Evolutionary conservation across 805 yeast genomes (phyloP).

Genomic region (Candida krabiensis): DNA sequence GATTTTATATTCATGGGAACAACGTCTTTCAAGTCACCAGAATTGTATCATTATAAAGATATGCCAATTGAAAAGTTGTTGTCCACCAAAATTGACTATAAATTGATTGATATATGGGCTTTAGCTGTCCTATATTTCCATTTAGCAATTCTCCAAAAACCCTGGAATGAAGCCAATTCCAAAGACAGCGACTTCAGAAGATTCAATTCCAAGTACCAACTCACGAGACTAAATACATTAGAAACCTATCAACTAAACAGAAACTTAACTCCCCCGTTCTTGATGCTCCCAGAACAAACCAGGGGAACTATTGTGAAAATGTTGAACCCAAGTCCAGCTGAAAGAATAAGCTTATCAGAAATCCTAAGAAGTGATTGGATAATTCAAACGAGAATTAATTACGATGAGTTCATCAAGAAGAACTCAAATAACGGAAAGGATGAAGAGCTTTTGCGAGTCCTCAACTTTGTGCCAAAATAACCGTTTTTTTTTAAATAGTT

Average conservation of each 20-base stretch:
- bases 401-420: slow-evolving; percentile 18
- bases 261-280: slow-evolving; percentile 10
- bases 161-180: slow-evolving; percentile 46
- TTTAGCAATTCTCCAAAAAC: slow-evolving; percentile 42
- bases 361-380: slow-evolving; percentile 32
- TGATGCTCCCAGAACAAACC: slow-evolving; percentile 15
- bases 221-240: slow-evolving; percentile 11
- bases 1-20: slow-evolving; percentile 45
- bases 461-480: slow-evolving; percentile 2
- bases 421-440: slow-evolving; percentile 15
- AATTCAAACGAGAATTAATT: slow-evolving; percentile 25
- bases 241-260: slow-evolving; percentile 22
- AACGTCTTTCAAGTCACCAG: slow-evolving; percentile 56
- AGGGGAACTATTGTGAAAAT: slow-evolving; percentile 23
- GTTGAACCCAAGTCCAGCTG: slow-evolving; percentile 30
- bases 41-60: slow-evolving; percentile 31
- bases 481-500: background rate
- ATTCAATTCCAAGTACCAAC: slow-evolving; percentile 17
- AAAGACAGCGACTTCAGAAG: slow-evolving; percentile 26
- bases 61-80: slow-evolving; percentile 11
- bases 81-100: slow-evolving; percentile 26
- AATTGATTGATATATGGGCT: slow-evolving; percentile 51
- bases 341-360: slow-evolving; percentile 22
- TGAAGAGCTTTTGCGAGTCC: slow-evolving; percentile 24
- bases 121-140: slow-evolving; percentile 50